Conservation (phyloP, 768 basidiomycete genomes). For the Trametes coccinea region DNA sequence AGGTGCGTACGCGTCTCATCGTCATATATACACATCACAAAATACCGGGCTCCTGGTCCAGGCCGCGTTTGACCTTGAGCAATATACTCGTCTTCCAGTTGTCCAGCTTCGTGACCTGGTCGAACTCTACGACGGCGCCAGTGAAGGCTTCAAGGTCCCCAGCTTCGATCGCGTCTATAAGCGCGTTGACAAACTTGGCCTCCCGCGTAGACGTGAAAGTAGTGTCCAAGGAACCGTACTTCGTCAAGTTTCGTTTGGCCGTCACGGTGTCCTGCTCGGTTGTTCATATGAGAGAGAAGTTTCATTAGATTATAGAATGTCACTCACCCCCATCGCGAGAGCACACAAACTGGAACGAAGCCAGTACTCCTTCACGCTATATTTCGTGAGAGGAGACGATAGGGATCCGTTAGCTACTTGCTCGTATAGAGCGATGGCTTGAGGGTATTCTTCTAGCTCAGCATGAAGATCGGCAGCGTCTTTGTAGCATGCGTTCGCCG, state of each 20-base stretch:
- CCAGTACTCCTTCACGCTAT: slow-evolving; percentile 99
- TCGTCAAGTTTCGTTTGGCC: slow-evolving; percentile 74
- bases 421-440: slow-evolving; percentile 87
- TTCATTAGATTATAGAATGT: background rate
- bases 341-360: slow-evolving; percentile 84
- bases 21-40: slow-evolving; percentile 8
- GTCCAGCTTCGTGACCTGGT: slow-evolving; percentile 90
- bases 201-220: slow-evolving; percentile 89
- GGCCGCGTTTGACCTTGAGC: slow-evolving; percentile 83
- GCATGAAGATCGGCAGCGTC: slow-evolving; percentile 96
- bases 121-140: slow-evolving; percentile 85
- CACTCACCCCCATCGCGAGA: slow-evolving; percentile 78
- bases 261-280: slow-evolving; percentile 74
- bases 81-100: slow-evolving; percentile 94
- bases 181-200: slow-evolving; percentile 78
- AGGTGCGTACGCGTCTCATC: slow-evolving; percentile 5
- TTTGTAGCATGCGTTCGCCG: slow-evolving; percentile 93
- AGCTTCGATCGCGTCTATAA: slow-evolving; percentile 76
- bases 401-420: slow-evolving; percentile 87
- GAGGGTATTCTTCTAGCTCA: slow-evolving; percentile 79
- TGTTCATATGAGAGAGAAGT: background rate
- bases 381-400: slow-evolving; percentile 85
- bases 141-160: slow-evolving; percentile 78
- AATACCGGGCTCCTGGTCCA: slow-evolving; percentile 55
- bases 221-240: slow-evolving; percentile 79